Percentiles rank a stretch among this genome's conserved stretches.
These are phyloP conservation scores for Chloranthus sessilifolius DNA, from an alignment of 164 flowering plant genomes.

Conservation along the genomic window DNA sequence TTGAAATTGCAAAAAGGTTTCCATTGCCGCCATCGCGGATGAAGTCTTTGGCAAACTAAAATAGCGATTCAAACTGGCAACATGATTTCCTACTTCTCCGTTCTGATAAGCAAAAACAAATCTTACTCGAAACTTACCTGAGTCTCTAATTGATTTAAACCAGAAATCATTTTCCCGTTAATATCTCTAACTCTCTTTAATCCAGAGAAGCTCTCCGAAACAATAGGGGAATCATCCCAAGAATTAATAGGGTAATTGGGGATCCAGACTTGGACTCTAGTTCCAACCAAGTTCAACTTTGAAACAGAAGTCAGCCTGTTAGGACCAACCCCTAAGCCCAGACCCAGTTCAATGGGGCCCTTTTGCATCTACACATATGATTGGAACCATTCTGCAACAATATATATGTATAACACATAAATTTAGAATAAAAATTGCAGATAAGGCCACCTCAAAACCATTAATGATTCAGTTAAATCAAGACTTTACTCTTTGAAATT, in stretches of 20 bases:
- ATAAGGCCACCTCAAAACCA: too few species aligned
- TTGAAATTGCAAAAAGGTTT: constrained; percentile 51
- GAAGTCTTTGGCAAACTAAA: constrained; percentile 69
- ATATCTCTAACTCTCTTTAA: constrained; percentile 33
- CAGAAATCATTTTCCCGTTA: constrained; percentile 29
- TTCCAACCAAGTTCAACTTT: too few species aligned
- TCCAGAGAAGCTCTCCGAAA: constrained; percentile 33
- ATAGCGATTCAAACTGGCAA: constrained; percentile 56
- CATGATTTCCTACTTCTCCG: constrained; percentile 28
- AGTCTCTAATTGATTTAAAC: constrained; percentile 29
- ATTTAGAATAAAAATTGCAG: too few species aligned
- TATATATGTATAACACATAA: too few species aligned
- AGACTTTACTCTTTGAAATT: too few species aligned
- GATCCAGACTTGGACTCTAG: too few species aligned
- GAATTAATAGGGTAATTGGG: constrained; percentile 41
- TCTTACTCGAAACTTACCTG: constrained; percentile 39
- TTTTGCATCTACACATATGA: too few species aligned
- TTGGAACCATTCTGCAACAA: too few species aligned
- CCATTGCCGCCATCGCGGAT: constrained; percentile 51
- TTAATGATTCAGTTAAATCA: too few species aligned
- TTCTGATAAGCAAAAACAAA: constrained; percentile 27
- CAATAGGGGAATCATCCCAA: constrained; percentile 55
- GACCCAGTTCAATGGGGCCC: too few species aligned
- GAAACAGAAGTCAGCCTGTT: too few species aligned
- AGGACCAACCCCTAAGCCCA: too few species aligned